A percentile compares a stretch with the other conserved stretches of the same genome.
Evolutionary conservation across 2,329 filamentous ascomycete genomes (phyloP).

Genomic region (Tolypocladium inflatum): DNA sequence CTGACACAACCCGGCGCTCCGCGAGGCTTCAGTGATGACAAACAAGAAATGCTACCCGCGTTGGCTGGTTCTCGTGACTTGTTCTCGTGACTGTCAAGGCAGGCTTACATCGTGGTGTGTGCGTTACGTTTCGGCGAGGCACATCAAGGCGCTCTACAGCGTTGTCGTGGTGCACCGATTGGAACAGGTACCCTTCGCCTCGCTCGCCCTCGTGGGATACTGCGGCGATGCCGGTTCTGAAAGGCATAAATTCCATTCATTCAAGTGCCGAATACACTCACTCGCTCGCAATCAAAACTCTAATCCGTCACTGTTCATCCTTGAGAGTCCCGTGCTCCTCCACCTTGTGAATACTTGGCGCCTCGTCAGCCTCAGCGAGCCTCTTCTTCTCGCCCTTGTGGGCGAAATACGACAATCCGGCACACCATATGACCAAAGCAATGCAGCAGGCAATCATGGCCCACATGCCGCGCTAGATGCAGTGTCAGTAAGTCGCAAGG

Average conservation of each 20-base stretch:
- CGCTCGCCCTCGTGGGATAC: neutral
- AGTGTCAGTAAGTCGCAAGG: neutral
- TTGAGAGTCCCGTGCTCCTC: neutral
- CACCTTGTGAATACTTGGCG: neutral
- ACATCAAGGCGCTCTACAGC: neutral
- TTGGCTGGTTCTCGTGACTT: neutral
- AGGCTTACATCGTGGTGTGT: neutral
- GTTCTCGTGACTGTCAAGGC: neutral
- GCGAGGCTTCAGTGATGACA: neutral
- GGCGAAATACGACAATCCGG: conserved; percentile 36
- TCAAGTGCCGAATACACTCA: neutral
- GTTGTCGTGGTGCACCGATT: neutral
- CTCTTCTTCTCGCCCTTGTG: conserved; percentile 4
- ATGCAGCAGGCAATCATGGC: conserved; percentile 60
- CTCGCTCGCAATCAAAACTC: neutral
- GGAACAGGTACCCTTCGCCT: neutral
- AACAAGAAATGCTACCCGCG: neutral
- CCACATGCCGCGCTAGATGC: conserved; percentile 53
- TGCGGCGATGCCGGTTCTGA: neutral
- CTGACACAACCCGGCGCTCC: neutral
- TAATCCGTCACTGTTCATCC: neutral
- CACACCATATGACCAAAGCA: conserved; percentile 50
- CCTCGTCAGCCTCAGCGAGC: neutral
- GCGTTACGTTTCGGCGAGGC: neutral
- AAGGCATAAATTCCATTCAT: neutral